Conservation (phyloP, 2,329 filamentous ascomycete species). For the Pyrenophora seminiperda region DNA sequence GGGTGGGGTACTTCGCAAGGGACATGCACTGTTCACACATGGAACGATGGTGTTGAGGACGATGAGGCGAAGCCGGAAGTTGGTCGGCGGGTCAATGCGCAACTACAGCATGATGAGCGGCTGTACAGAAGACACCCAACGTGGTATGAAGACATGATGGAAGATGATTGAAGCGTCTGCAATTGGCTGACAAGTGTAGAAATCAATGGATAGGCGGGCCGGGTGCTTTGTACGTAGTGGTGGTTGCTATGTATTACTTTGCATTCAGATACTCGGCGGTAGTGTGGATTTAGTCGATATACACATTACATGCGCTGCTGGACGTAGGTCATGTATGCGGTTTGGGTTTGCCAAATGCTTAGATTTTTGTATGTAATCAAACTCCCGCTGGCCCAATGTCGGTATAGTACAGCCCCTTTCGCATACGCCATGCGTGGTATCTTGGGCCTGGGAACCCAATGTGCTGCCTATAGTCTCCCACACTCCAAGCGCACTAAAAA, state of each 20-base stretch:
- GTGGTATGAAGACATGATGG: slow-evolving; percentile 38
- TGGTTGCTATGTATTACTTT: not conserved
- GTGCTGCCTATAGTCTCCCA: not conserved
- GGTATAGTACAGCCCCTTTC: slow-evolving; percentile 41
- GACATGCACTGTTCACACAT: slow-evolving; percentile 78
- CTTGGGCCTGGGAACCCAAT: slow-evolving; percentile 8
- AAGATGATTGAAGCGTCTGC: slow-evolving; percentile 29
- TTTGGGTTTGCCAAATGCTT: slow-evolving; percentile 22
- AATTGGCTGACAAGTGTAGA: slow-evolving; percentile 7
- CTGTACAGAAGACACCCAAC: slow-evolving; percentile 37
- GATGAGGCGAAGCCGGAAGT: slow-evolving; percentile 57
- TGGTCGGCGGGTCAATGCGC: slow-evolving; percentile 44
- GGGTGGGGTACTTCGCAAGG: slow-evolving; percentile 74
- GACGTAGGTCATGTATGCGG: slow-evolving; percentile 6
- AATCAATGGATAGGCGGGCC: slow-evolving; percentile 3
- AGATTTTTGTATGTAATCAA: slow-evolving; percentile 43
- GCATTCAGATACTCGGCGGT: slow-evolving; percentile 7
- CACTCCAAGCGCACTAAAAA: slow-evolving; percentile 18
- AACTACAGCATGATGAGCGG: slow-evolving; percentile 45
- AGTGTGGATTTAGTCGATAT: not conserved
- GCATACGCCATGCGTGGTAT: slow-evolving; percentile 13
- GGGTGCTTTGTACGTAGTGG: too few species aligned
- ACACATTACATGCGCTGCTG: not conserved
- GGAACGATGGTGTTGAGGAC: slow-evolving; percentile 70
- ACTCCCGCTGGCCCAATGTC: slow-evolving; percentile 44